Conservation (phyloP, 768 basidiomycete species). For the Termitomyces sp. region DNA sequence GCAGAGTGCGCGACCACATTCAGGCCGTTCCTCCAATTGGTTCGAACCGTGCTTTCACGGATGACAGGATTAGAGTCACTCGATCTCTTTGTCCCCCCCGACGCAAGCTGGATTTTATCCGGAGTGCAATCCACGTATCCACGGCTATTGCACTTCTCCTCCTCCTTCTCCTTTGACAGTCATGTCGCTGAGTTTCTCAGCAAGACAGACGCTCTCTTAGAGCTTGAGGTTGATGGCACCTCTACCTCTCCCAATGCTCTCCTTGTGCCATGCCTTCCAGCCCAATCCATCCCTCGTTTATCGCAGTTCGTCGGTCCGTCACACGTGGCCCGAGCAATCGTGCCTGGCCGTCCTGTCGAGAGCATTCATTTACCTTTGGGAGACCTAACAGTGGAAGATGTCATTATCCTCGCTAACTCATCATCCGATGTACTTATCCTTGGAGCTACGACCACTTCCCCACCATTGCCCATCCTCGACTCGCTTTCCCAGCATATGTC, state of each 20-base stretch:
- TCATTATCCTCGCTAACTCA: slow-evolving; percentile 44
- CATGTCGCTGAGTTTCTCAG: slow-evolving; percentile 56
- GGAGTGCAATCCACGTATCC: slow-evolving; percentile 30
- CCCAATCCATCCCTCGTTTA: slow-evolving; percentile 35
- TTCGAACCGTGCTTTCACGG: slow-evolving; percentile 47
- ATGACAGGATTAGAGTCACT: slow-evolving; percentile 62
- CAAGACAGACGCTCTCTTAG: slow-evolving; percentile 46
- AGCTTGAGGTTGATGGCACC: slow-evolving; percentile 50
- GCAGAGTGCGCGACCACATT: slow-evolving; percentile 39
- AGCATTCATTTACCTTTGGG: slow-evolving; percentile 59
- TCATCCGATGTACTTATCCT: slow-evolving; percentile 50
- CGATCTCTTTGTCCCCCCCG: slow-evolving; percentile 47
- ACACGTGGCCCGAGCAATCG: slow-evolving; percentile 46
- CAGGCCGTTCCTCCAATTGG: slow-evolving; percentile 40
- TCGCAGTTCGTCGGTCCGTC: slow-evolving; percentile 59
- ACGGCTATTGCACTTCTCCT: slow-evolving; percentile 50
- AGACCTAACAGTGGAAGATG: slow-evolving; percentile 52
- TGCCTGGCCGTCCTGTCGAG: slow-evolving; percentile 63
- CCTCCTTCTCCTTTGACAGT: slow-evolving; percentile 56
- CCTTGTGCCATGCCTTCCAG: slow-evolving; percentile 32
- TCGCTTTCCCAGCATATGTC: slow-evolving; percentile 53
- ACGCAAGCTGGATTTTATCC: slow-evolving; percentile 50
- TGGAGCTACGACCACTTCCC: slow-evolving; percentile 52
- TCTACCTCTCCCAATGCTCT: slow-evolving; percentile 20
- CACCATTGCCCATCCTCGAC: slow-evolving; percentile 54